Evolutionary conservation across 352 stramenopile species (phyloP).

Genomic region (Pythium brachiatum): DNA sequence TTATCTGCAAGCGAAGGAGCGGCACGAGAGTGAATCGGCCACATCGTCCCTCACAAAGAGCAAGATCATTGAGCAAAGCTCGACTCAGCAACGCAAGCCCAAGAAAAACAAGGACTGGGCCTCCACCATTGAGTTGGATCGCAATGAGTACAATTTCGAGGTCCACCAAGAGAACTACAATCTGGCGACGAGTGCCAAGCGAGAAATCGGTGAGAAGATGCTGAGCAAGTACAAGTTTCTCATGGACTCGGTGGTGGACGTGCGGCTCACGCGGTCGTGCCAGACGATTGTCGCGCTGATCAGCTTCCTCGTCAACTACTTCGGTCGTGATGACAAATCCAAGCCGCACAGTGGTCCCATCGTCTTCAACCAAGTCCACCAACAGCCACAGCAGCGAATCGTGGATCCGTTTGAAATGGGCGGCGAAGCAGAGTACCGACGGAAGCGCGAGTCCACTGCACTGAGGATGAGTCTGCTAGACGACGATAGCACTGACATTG

Average conservation of each 20-base stretch:
- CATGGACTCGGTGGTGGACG: constrained; percentile 65
- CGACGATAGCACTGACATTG: not conserved
- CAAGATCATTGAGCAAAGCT: not conserved
- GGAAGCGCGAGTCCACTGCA: constrained; percentile 17
- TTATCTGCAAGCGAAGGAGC: constrained; percentile 35
- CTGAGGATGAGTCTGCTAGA: constrained; percentile 18
- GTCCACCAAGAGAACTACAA: constrained; percentile 7
- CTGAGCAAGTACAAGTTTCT: constrained; percentile 64
- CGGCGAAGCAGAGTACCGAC: constrained; percentile 11
- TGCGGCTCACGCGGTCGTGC: constrained; percentile 49
- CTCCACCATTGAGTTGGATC: constrained; percentile 11
- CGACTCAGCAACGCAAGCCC: not conserved
- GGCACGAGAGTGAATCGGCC: constrained; percentile 12
- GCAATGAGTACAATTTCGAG: constrained; percentile 11
- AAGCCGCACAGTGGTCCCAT: not conserved
- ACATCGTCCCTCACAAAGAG: not conserved
- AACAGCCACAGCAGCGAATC: not conserved
- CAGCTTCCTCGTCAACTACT: constrained; percentile 51
- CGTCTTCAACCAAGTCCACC: not conserved
- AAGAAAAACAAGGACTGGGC: constrained; percentile 16
- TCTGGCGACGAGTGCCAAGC: constrained; percentile 14
- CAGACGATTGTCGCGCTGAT: constrained; percentile 62
- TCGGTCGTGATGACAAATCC: constrained; percentile 15
- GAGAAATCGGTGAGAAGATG: constrained; percentile 43
- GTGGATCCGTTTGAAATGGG: constrained; percentile 14